These are phyloP conservation scores for Smittium culicis DNA, from an alignment of 371 early-diverging fungal genomes.

Conservation along the genomic window DNA sequence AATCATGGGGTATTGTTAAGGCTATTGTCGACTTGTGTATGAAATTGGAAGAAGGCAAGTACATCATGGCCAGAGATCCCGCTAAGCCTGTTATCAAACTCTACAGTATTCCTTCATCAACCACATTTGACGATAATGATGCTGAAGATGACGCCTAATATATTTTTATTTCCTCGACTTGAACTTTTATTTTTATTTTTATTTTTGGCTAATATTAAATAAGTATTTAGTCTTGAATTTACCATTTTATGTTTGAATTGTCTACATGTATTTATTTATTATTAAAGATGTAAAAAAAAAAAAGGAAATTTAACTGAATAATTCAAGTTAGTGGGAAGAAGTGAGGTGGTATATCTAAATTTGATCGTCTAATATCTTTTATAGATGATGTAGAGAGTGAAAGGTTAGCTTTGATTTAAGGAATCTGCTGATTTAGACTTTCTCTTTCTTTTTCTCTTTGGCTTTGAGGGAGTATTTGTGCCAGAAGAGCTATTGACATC, in stretches of 20 bases:
- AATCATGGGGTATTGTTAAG: conserved; percentile 93
- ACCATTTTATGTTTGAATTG: too few relatives aligned
- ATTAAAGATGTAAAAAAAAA: too few relatives aligned
- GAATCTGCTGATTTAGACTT: neutral
- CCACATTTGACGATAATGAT: conserved; percentile 49
- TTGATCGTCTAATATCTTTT: too few relatives aligned
- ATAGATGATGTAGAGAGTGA: neutral
- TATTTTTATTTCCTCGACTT: neutral
- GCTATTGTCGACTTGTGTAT: conserved; percentile 75
- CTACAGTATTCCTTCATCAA: conserved; percentile 51
- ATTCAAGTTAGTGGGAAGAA: too few relatives aligned
- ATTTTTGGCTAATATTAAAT: neutral
- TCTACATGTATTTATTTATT: too few relatives aligned
- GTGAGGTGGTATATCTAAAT: too few relatives aligned
- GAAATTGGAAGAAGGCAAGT: conserved; percentile 78
- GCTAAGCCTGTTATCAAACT: conserved; percentile 76
- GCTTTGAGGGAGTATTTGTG: neutral
- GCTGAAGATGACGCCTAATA: conserved; percentile 14
- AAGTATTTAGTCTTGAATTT: too few relatives aligned
- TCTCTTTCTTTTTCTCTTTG: neutral
- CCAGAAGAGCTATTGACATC: neutral
- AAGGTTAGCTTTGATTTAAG: neutral
- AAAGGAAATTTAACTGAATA: too few relatives aligned
- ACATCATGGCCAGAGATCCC: conserved; percentile 89
- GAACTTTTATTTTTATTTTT: neutral